Evolutionary conservation across 2,329 filamentous ascomycete genomes (phyloP), one percentile per base, ranked within the genome.

Genomic region (Septoria petroselini): DNA sequence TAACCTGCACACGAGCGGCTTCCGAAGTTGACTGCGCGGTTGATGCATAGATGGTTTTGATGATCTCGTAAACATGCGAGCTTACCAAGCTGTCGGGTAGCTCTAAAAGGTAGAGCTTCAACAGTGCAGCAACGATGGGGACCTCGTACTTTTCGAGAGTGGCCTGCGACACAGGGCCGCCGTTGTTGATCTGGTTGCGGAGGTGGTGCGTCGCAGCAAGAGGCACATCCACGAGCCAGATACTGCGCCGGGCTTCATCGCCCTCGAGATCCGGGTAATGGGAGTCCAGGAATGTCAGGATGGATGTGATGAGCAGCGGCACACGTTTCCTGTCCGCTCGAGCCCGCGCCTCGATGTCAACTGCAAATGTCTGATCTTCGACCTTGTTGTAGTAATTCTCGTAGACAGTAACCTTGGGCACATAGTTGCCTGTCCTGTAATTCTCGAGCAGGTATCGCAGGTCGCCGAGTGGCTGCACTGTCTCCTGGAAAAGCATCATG

Each of bases 371-470:
- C 77, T 97, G 91, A 66, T 96, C 91, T 68, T 96, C 93, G 18
- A 96, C 90, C 58, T 88, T 90, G 71, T 96, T 96, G 76, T 98
- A 98, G 73, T 98, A 98, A 70, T 97, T 98, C 73, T 98, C 93
- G 70, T 98, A 98, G 3, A 89, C 86, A 39, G 90, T 83, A 21
- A 97, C 91, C 63, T 82, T 91, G 7, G 93, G 93, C 43, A 89
- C 82, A 68, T 95, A 98, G 58, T 85, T 88, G 56, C 93, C 93
- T 5, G 93, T 98, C 56, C 91, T 85, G 72, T 98, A 98, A 68
- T 91, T 98, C 73, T 98, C 93, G 38, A 98, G 78, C 53, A 98
- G 79, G 69, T 97, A 98, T 57, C 93, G 82, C 60, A 98, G 74
- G 70, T 98, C 93, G 31, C 88, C 87, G 40, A 84, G 69, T 4